Percentiles rank a stretch among this genome's conserved stretches.
phyloP scores from a whole-genome alignment of 1,139 yeast genomes.

The Sugiyamaella sp. region DNA sequence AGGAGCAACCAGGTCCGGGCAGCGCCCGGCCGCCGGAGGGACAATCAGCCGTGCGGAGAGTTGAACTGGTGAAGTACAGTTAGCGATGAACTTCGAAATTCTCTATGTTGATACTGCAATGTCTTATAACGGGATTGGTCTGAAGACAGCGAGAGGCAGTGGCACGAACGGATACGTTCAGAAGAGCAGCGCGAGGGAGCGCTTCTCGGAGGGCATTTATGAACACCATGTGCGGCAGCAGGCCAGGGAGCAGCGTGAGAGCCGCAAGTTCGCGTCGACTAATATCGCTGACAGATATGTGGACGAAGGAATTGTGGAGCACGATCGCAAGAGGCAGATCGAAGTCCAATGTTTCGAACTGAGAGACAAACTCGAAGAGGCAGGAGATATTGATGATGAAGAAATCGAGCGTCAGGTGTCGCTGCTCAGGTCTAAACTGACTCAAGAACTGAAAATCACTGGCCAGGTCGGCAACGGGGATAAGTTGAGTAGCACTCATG shows the following conservation, averaged over 20 bases:
- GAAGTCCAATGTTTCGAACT: conserved; percentile 61
- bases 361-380: conserved; percentile 59
- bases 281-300: conserved; percentile 36
- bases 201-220: conserved; percentile 42
- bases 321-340: conserved; percentile 52
- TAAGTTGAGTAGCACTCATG: conserved; percentile 25
- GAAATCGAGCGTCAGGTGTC: conserved; percentile 41
- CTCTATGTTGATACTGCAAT: too few species aligned
- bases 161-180: conserved; percentile 76
- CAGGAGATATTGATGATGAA: conserved; percentile 41
- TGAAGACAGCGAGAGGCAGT: conserved; percentile 66
- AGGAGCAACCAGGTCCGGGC: too few species aligned
- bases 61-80: too few species aligned
- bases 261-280: conserved; percentile 30
- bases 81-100: too few species aligned
- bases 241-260: conserved; percentile 27
- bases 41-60: too few species aligned
- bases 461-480: neutral
- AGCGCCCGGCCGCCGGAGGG: too few species aligned
- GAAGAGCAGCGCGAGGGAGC: conserved; percentile 47
- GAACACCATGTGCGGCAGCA: conserved; percentile 41
- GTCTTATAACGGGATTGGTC: conserved; percentile 72
- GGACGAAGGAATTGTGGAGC: conserved; percentile 49
- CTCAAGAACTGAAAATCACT: conserved; percentile 13
- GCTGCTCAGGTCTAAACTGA: conserved; percentile 36